Evolutionary conservation across 345 rosid genomes (phyloP).

Genomic region (Excoecaria cochinchinensis): DNA sequence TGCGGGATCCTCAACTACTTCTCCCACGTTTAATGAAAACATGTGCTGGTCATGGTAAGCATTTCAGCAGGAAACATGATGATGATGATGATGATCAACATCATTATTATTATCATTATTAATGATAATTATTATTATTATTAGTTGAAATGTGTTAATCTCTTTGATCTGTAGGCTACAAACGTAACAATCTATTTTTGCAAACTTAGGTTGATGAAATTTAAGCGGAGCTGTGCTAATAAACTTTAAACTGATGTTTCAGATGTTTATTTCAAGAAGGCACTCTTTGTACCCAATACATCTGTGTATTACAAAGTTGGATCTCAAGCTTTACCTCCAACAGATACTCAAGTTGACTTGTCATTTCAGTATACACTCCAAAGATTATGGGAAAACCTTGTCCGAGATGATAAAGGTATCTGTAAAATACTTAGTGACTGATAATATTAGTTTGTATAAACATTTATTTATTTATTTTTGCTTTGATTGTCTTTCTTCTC

Average conservation of each 20-base stretch:
- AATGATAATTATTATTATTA: no score
- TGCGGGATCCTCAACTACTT: slow-evolving; percentile 76
- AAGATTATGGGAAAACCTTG: slow-evolving; percentile 74
- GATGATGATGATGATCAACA: no score
- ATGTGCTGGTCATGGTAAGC: slow-evolving; percentile 56
- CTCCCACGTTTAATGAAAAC: slow-evolving; percentile 57
- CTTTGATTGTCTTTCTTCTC: neutral
- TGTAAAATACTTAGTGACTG: neutral
- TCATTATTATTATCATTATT: no score
- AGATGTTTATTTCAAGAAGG: slow-evolving; percentile 86
- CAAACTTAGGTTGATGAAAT: slow-evolving; percentile 2
- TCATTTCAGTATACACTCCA: slow-evolving; percentile 83
- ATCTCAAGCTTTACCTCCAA: slow-evolving; percentile 46
- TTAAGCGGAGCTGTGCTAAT: neutral
- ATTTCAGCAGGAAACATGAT: slow-evolving; percentile 10
- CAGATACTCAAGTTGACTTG: slow-evolving; percentile 52
- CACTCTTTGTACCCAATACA: slow-evolving; percentile 80
- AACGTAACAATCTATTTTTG: neutral
- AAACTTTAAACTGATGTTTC: slow-evolving; percentile 15
- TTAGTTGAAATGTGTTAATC: neutral
- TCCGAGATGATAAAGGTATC: slow-evolving; percentile 55
- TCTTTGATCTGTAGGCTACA: neutral
- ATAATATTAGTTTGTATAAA: neutral
- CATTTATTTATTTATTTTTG: neutral
- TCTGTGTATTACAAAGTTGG: slow-evolving; percentile 86